phyloP scores from a whole-genome alignment of 495 filamentous ascomycete species.

The Chaetomidium leptoderma region DNA sequence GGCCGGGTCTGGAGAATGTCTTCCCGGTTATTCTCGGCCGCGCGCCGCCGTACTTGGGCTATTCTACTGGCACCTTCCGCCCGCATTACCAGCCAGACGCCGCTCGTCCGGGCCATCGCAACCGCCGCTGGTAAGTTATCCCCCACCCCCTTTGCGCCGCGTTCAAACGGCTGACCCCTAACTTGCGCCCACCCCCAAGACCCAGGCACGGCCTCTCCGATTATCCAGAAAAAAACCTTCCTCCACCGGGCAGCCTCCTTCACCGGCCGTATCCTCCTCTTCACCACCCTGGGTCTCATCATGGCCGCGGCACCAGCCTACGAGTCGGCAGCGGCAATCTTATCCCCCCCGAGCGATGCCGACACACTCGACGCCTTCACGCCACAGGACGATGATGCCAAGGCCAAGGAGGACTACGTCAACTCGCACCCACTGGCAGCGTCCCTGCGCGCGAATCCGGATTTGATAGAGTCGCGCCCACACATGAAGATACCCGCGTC shows the following conservation, averaged over 20 bases:
- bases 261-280: constrained; percentile 37
- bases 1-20: constrained; percentile 16
- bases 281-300: constrained; percentile 49
- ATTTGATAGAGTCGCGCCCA: constrained; percentile 73
- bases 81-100: not conserved
- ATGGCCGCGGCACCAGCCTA: constrained; percentile 51
- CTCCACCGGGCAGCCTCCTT: constrained; percentile 31
- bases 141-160: not conserved
- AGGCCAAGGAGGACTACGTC: constrained; percentile 66
- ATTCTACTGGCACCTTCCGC: not conserved
- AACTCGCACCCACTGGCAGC: constrained; percentile 66
- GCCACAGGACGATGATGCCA: constrained; percentile 56
- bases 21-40: constrained; percentile 17
- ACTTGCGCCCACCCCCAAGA: not conserved
- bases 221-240: constrained; percentile 14
- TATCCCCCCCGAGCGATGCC: constrained; percentile 60
- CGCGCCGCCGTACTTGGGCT: constrained; percentile 8
- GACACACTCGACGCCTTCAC: constrained; percentile 66
- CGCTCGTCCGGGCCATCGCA: constrained; percentile 15
- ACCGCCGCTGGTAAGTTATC: constrained; percentile 14
- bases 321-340: constrained; percentile 40
- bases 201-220: not conserved
- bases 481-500: constrained; percentile 74
- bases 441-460: constrained; percentile 61
- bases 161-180: not conserved